These are phyloP conservation scores for Pyricularia grisea DNA, from an alignment of 2,329 filamentous ascomycete species.

Conservation along the genomic window DNA sequence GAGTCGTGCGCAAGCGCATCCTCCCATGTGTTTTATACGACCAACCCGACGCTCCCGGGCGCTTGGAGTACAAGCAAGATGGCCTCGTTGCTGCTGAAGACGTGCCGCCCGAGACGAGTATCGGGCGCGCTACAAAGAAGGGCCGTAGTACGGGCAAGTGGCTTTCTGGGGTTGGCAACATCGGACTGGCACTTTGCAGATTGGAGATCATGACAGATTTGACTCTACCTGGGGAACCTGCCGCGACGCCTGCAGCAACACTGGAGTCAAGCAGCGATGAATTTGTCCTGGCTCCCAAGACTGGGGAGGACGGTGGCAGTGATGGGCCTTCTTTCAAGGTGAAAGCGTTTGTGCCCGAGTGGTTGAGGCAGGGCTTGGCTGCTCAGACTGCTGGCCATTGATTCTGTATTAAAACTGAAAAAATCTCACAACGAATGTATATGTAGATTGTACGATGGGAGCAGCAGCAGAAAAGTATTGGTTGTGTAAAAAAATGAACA, in stretches of 20 bases:
- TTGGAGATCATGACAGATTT: conserved; percentile 87
- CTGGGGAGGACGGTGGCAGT: conserved; percentile 1
- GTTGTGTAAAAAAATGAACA: background rate
- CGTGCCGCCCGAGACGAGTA: conserved; percentile 35
- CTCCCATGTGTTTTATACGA: conserved; percentile 70
- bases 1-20: conserved; percentile 84
- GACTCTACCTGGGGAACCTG: conserved; percentile 46
- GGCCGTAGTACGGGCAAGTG: conserved; percentile 74
- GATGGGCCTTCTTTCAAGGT: conserved; percentile 39
- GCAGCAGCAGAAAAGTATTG: background rate
- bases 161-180: conserved; percentile 64
- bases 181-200: conserved; percentile 79
- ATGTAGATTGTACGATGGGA: background rate
- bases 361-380: conserved; percentile 44
- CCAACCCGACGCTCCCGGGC: conserved; percentile 26
- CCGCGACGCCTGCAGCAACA: conserved; percentile 38
- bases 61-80: conserved; percentile 33
- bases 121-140: conserved; percentile 41
- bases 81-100: conserved; percentile 21
- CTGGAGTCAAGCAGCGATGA: conserved; percentile 48
- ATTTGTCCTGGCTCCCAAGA: conserved; percentile 37
- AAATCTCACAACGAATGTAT: background rate
- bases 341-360: conserved; percentile 78
- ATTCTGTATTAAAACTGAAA: background rate
- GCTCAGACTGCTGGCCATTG: conserved; percentile 2